Conservation (phyloP, 106 monocot genomes). For the Posidonia australis region DNA sequence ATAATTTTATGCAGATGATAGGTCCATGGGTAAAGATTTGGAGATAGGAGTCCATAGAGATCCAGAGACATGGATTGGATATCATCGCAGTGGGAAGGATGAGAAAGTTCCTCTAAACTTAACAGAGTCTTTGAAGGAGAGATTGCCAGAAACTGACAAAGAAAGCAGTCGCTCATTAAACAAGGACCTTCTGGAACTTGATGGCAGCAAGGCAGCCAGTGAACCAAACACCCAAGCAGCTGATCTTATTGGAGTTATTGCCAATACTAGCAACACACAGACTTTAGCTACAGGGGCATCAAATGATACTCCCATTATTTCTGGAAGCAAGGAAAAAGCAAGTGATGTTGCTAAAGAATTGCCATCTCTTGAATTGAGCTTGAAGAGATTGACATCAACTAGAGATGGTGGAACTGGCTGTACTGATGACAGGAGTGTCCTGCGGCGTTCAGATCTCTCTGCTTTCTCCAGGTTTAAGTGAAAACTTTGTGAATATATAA, state of each 20-base stretch:
- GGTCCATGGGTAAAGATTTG: conserved; percentile 47
- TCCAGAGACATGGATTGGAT: conserved; percentile 7
- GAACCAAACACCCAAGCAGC: conserved; percentile 19
- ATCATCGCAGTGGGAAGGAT: conserved; percentile 21
- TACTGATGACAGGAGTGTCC: conserved; percentile 38
- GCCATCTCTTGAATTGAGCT: conserved; percentile 55
- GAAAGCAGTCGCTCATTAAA: conserved; percentile 3
- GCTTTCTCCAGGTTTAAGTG: conserved; percentile 78
- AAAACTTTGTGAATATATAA: conserved; percentile 12
- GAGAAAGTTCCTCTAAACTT: conserved; percentile 21
- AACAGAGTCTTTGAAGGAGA: conserved; percentile 13
- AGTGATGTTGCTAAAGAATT: conserved; percentile 19
- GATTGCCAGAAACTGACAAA: conserved; percentile 16
- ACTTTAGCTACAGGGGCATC: conserved; percentile 12
- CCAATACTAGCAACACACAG: conserved; percentile 9
- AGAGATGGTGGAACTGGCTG: conserved; percentile 19
- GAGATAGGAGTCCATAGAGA: conserved; percentile 33
- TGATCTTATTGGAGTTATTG: conserved; percentile 28
- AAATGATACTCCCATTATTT: conserved; percentile 15
- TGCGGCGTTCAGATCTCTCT: conserved; percentile 63
- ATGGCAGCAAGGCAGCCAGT: conserved; percentile 11
- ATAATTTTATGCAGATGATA: conserved; percentile 23
- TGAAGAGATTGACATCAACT: conserved; percentile 54
- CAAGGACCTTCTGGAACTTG: conserved; percentile 4
- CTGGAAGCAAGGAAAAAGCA: conserved; percentile 41